A percentile compares a stretch with the other conserved stretches of the same genome.
These are phyloP conservation scores for Phytopythium aichiense DNA, from an alignment of 352 stramenopile species.

Conservation along the genomic window DNA sequence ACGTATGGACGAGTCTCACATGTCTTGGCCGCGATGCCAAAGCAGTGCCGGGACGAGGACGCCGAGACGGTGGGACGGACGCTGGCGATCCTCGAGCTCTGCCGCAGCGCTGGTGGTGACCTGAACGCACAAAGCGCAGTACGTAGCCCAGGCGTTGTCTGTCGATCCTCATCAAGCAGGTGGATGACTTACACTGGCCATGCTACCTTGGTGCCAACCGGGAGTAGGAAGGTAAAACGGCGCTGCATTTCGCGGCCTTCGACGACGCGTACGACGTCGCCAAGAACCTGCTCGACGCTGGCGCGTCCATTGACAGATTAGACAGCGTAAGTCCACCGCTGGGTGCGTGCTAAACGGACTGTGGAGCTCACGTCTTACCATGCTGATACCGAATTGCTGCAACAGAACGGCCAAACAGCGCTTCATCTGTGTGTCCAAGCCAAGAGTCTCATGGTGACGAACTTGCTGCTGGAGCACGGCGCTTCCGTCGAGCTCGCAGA, in stretches of 20 bases:
- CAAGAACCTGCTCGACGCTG: constrained; percentile 18
- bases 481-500: constrained; percentile 17
- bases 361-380: not conserved
- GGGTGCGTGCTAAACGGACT: not conserved
- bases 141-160: not conserved
- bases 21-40: not conserved
- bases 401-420: constrained; percentile 18
- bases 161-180: not conserved
- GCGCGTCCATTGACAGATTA: constrained; percentile 7
- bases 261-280: constrained; percentile 22
- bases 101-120: constrained; percentile 11
- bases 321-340: constrained; percentile 12
- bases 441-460: constrained; percentile 16
- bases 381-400: not conserved
- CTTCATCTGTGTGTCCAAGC: constrained; percentile 25
- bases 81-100: constrained; percentile 8
- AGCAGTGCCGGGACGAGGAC: constrained; percentile 20
- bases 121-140: constrained; percentile 13
- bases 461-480: constrained; percentile 16
- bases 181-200: not conserved
- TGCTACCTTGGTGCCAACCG: not conserved
- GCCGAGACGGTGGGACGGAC: constrained; percentile 2
- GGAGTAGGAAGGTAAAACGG: constrained; percentile 21
- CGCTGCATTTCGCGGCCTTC: constrained; percentile 16
- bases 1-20: not conserved